phyloP scores from a whole-genome alignment of 2,329 filamentous ascomycete genomes.

The Mollisia scopiformis region DNA sequence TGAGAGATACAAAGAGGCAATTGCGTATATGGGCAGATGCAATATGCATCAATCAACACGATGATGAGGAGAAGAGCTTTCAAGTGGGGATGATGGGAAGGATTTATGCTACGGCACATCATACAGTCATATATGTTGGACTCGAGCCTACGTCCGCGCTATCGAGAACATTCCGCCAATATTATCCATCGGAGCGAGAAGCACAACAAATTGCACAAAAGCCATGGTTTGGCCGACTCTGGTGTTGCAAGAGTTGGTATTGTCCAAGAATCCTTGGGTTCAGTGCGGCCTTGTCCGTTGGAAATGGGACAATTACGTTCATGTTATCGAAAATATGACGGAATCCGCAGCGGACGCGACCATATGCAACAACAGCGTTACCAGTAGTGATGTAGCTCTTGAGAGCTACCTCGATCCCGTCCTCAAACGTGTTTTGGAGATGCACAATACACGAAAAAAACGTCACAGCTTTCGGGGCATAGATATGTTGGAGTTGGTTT shows the following conservation, averaged over 20 bases:
- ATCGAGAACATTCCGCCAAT: too few relatives aligned
- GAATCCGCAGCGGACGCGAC: background rate
- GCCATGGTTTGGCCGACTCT: background rate
- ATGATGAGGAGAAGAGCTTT: background rate
- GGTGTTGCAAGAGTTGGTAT: background rate
- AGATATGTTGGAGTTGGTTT: background rate
- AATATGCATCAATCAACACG: constrained; percentile 10
- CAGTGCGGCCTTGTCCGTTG: background rate
- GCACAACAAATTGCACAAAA: background rate
- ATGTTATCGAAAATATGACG: background rate
- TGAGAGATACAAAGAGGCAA: constrained; percentile 4
- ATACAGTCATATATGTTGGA: constrained; percentile 1
- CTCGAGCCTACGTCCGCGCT: too few relatives aligned
- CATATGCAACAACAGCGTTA: background rate
- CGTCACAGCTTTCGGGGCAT: background rate
- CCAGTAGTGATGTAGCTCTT: background rate
- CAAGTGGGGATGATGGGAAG: background rate
- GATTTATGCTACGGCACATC: background rate
- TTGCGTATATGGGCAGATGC: constrained; percentile 10
- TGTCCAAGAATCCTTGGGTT: constrained; percentile 6
- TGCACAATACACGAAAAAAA: background rate
- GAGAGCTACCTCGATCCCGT: background rate
- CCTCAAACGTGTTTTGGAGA: background rate
- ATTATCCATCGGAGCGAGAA: too few relatives aligned
- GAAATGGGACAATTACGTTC: background rate